These are phyloP conservation scores for Fusarium metavorans DNA, from an alignment of 2,329 filamentous ascomycete species.

Conservation along the genomic window DNA sequence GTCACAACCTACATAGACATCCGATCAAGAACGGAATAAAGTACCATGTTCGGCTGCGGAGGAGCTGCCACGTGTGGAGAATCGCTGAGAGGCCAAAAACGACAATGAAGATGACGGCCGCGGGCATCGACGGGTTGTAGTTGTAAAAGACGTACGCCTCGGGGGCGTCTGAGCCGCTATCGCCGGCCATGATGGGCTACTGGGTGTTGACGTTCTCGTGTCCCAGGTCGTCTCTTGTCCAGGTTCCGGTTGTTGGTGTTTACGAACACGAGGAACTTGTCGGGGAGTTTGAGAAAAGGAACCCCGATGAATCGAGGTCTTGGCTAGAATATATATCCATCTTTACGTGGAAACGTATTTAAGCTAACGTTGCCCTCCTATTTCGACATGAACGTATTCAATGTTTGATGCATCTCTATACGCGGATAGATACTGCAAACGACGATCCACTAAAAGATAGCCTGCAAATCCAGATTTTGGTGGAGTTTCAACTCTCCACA, in stretches of 20 bases:
- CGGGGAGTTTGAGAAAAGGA: not conserved
- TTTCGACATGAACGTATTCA: not conserved
- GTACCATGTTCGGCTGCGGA: constrained; percentile 61
- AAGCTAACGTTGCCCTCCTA: not conserved
- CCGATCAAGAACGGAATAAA: constrained; percentile 65
- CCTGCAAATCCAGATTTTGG: not conserved
- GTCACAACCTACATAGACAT: constrained; percentile 57
- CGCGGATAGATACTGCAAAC: constrained; percentile 22
- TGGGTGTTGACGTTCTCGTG: constrained; percentile 1
- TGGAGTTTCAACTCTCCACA: not conserved
- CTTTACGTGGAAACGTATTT: constrained; percentile 9
- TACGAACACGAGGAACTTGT: not conserved
- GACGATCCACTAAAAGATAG: constrained; percentile 2
- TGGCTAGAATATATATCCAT: constrained; percentile 30
- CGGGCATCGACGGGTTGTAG: constrained; percentile 59
- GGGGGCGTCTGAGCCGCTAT: constrained; percentile 8
- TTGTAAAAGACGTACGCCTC: constrained; percentile 53
- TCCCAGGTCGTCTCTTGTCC: not conserved
- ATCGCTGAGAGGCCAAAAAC: constrained; percentile 54
- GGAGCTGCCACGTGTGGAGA: constrained; percentile 55
- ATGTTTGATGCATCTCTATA: constrained; percentile 15
- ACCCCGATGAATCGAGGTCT: not conserved
- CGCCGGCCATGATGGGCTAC: constrained; percentile 27
- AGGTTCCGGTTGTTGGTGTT: constrained; percentile 1
- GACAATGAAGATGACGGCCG: constrained; percentile 57